phyloP scores from a whole-genome alignment of 805 yeast species.

The Candida qinlingensis region DNA sequence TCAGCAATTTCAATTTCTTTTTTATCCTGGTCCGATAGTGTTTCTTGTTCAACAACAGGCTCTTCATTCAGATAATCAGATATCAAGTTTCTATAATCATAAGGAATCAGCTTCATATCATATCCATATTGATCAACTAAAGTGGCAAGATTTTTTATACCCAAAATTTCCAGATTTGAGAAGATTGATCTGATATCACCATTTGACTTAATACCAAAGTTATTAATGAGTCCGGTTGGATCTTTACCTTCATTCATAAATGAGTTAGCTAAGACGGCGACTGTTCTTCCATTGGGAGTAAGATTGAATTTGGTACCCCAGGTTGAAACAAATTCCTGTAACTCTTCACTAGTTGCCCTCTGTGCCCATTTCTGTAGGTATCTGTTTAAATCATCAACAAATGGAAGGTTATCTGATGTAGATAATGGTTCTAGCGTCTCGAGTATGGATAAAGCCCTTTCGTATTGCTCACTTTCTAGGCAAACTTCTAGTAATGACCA shows the following conservation, averaged over 20 bases:
- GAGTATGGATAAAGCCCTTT: slow-evolving; percentile 65
- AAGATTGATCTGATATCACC: slow-evolving; percentile 23
- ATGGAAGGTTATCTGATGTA: slow-evolving; percentile 35
- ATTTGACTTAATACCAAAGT: slow-evolving; percentile 18
- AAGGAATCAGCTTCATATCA: slow-evolving; percentile 24
- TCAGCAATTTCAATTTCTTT: neutral
- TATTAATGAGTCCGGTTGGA: slow-evolving; percentile 23
- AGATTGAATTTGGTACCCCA: slow-evolving; percentile 29
- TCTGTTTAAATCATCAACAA: slow-evolving; percentile 64
- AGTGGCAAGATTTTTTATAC: slow-evolving; percentile 38
- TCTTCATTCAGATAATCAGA: slow-evolving; percentile 4
- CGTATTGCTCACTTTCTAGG: slow-evolving; percentile 55
- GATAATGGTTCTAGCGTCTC: slow-evolving; percentile 52
- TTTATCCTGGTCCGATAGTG: neutral
- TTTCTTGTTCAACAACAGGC: slow-evolving; percentile 2
- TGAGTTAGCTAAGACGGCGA: slow-evolving; percentile 47
- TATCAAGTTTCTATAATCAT: slow-evolving; percentile 30
- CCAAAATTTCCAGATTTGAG: slow-evolving; percentile 42
- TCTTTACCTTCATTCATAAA: slow-evolving; percentile 15
- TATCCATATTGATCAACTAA: slow-evolving; percentile 18
- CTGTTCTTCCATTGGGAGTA: slow-evolving; percentile 49
- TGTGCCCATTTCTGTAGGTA: slow-evolving; percentile 43
- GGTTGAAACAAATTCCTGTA: slow-evolving; percentile 36
- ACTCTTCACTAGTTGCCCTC: slow-evolving; percentile 34
- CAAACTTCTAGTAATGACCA: slow-evolving; percentile 82